A percentile compares a stretch with the other conserved stretches of the same genome.
Conservation (phyloP, 2,329 filamentous ascomycete species). For the Diaporthe australafricana region DNA sequence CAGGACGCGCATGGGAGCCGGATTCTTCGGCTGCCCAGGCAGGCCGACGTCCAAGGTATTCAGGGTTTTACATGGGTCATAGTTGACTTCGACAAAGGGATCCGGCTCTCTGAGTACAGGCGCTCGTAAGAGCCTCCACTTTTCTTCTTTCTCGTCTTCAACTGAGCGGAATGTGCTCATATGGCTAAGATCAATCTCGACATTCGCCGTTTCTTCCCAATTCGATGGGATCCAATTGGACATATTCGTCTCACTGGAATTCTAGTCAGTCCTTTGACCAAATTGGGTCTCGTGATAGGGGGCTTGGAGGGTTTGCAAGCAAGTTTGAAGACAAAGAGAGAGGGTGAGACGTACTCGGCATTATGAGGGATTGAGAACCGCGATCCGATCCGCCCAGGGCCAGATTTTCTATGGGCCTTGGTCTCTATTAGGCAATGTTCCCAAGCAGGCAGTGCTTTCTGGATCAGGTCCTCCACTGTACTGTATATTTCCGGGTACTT, state of each 20-base stretch:
- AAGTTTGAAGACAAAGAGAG: background rate
- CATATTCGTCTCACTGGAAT: background rate
- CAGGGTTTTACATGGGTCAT: background rate
- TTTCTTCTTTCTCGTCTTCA: constrained; percentile 33
- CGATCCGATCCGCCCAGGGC: constrained; percentile 14
- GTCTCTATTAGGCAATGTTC: background rate
- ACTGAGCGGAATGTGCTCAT: constrained; percentile 3
- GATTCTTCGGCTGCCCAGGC: constrained; percentile 34
- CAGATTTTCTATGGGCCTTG: background rate
- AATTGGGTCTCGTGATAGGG: background rate
- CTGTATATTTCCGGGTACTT: constrained; percentile 34
- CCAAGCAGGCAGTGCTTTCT: constrained; percentile 22
- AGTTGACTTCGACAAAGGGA: background rate
- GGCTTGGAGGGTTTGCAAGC: background rate
- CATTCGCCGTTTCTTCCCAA: background rate
- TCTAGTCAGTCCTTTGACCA: background rate
- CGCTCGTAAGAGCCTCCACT: constrained; percentile 31
- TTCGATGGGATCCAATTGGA: constrained; percentile 15
- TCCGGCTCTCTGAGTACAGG: constrained; percentile 14
- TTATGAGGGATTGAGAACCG: background rate
- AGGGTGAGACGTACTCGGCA: background rate
- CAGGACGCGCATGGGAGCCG: constrained; percentile 32
- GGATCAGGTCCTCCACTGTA: constrained; percentile 36
- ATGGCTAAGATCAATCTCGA: background rate
- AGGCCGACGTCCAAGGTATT: background rate